These are phyloP conservation scores for Termitomyces sp. DNA, from an alignment of 768 basidiomycete species.

Conservation along the genomic window DNA sequence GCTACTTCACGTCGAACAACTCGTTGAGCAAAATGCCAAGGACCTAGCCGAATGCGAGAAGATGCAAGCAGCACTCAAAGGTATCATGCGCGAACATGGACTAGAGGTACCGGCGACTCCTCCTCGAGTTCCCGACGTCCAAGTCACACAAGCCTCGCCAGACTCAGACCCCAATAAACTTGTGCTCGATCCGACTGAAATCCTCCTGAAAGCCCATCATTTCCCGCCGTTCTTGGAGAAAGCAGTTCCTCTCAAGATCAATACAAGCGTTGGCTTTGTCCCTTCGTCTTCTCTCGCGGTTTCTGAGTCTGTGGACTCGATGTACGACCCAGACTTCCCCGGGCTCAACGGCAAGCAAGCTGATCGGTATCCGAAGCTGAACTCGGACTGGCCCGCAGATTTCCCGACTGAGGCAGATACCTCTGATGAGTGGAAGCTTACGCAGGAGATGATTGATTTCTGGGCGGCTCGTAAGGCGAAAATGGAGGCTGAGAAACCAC, in stretches of 20 bases:
- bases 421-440: conserved; percentile 10
- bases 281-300: not conserved
- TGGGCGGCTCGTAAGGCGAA: conserved; percentile 6
- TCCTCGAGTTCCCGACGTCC: not conserved
- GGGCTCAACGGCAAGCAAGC: conserved; percentile 4
- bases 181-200: not conserved
- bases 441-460: conserved; percentile 7
- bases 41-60: not conserved
- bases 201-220: not conserved
- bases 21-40: not conserved
- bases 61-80: not conserved
- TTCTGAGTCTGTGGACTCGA: not conserved
- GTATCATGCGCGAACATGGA: not conserved
- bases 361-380: not conserved
- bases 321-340: conserved; percentile 7
- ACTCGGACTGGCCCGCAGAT: conserved; percentile 4
- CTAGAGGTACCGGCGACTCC: not conserved
- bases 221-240: conserved; percentile 8
- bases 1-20: not conserved
- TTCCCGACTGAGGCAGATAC: conserved; percentile 6
- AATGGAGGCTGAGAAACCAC: conserved; percentile 6
- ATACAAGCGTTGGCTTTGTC: not conserved
- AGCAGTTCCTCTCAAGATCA: not conserved
- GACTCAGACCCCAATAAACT: not conserved
- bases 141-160: not conserved